Conservation (phyloP, 371 early-diverging fungal genomes). For the Encephalitozoon hellem region DNA sequence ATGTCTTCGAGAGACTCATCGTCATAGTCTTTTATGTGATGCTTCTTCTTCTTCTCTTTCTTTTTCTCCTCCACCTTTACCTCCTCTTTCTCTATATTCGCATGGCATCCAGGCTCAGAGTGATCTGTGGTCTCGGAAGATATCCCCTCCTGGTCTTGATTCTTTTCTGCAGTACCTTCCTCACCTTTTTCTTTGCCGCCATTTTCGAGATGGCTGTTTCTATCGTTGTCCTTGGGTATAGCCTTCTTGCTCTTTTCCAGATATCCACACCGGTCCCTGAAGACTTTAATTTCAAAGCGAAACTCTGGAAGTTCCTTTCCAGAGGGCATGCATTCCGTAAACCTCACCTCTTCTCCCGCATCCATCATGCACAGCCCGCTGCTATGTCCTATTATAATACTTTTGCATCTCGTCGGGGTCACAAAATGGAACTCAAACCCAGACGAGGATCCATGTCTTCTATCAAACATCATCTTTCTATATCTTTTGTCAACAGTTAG, state of each 20-base stretch:
- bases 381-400: background rate
- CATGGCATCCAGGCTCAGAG: background rate
- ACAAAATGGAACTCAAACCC: background rate
- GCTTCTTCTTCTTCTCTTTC: background rate
- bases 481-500: background rate
- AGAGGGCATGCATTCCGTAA: background rate
- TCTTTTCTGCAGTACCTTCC: background rate
- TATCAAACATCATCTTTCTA: background rate
- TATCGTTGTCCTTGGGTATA: no score
- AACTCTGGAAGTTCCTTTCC: background rate
- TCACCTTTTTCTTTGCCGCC: background rate
- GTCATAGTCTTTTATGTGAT: background rate
- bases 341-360: background rate
- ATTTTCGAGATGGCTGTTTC: background rate
- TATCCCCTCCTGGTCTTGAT: background rate
- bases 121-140: background rate
- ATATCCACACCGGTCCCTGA: background rate
- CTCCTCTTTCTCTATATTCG: background rate
- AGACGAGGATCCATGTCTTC: background rate
- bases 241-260: background rate
- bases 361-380: background rate
- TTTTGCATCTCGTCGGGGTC: background rate
- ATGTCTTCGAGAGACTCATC: background rate
- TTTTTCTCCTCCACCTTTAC: background rate
- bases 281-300: background rate